A percentile compares a stretch with the other conserved stretches of the same genome.
These are phyloP conservation scores for Urtica urens DNA, from an alignment of 306 rosid genomes.

Conservation along the genomic window DNA sequence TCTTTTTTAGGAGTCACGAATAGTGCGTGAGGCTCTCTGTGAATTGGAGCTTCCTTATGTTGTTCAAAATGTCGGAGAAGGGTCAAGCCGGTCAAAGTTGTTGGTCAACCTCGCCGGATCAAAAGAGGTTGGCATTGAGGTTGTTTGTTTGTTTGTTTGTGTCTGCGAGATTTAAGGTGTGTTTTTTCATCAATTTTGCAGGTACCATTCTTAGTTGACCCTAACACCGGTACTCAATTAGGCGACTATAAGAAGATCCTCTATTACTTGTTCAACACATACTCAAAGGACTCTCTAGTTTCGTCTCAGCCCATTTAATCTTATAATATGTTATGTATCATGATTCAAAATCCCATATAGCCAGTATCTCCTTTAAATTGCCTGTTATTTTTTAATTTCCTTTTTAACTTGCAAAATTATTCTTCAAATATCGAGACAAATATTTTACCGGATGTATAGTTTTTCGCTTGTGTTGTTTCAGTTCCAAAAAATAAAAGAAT, in stretches of 20 bases:
- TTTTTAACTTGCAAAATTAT: too few species aligned
- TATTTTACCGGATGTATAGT: too few species aligned
- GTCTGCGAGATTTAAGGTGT: background rate
- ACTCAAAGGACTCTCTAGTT: conserved; percentile 31
- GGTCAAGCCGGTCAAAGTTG: conserved; percentile 40
- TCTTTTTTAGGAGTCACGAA: conserved; percentile 49
- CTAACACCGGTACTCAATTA: conserved; percentile 51
- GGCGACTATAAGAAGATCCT: conserved; percentile 62
- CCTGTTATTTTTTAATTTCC: too few species aligned
- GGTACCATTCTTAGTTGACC: conserved; percentile 80
- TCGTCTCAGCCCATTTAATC: background rate
- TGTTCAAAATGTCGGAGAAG: conserved; percentile 80
- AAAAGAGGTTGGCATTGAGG: conserved; percentile 42
- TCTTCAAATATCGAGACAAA: too few species aligned
- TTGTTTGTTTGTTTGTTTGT: background rate
- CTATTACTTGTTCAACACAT: conserved; percentile 57
- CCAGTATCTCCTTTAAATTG: too few species aligned
- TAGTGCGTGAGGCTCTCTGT: conserved; percentile 92
- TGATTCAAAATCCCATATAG: too few species aligned
- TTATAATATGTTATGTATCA: too few species aligned
- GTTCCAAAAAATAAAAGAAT: too few species aligned
- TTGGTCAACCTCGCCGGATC: conserved; percentile 53
- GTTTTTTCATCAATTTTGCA: conserved; percentile 9
- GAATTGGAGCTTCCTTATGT: conserved; percentile 89
- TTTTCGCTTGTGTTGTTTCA: too few species aligned